Conservation (phyloP, 306 rosid genomes). For the Cyclanthera cordifolia region DNA sequence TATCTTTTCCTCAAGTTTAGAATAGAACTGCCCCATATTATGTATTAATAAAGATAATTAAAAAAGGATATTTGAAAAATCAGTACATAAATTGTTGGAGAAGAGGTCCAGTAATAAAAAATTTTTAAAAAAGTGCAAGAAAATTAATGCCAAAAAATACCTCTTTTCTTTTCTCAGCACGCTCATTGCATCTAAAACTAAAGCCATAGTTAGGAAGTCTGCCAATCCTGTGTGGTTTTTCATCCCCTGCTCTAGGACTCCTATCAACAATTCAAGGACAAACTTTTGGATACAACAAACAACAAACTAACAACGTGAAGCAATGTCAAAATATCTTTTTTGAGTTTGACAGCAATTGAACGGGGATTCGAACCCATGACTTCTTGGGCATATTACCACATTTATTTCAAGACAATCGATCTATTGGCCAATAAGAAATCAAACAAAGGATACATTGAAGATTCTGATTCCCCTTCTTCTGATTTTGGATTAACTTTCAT, state of each 20-base stretch:
- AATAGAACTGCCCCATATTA: conserved; percentile 62
- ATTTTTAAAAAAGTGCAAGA: conserved; percentile 5
- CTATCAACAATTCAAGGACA: conserved; percentile 37
- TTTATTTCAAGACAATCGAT: not conserved
- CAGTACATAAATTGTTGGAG: conserved; percentile 7
- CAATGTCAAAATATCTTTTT: conserved; percentile 4
- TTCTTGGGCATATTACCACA: not conserved
- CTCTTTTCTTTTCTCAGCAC: conserved; percentile 92
- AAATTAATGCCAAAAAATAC: conserved; percentile 20
- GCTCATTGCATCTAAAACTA: conserved; percentile 86
- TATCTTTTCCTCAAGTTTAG: conserved; percentile 93
- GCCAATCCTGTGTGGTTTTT: conserved; percentile 43
- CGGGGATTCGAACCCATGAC: no score
- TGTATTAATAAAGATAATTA: not conserved
- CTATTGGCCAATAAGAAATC: not conserved
- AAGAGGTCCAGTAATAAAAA: conserved; percentile 2
- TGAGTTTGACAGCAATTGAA: no score
- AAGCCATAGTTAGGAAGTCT: conserved; percentile 83
- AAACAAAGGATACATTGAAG: conserved; percentile 66
- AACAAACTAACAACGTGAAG: not conserved
- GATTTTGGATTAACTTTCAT: conserved; percentile 31
- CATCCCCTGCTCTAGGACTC: conserved; percentile 61
- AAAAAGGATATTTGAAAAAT: not conserved
- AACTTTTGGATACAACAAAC: conserved; percentile 11
- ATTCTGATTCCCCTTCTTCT: conserved; percentile 51